A percentile compares a stretch with the other conserved stretches of the same genome.
Conservation (phyloP, 1,284 basidiomycete species). For the Mycosarcoma maydis region DNA sequence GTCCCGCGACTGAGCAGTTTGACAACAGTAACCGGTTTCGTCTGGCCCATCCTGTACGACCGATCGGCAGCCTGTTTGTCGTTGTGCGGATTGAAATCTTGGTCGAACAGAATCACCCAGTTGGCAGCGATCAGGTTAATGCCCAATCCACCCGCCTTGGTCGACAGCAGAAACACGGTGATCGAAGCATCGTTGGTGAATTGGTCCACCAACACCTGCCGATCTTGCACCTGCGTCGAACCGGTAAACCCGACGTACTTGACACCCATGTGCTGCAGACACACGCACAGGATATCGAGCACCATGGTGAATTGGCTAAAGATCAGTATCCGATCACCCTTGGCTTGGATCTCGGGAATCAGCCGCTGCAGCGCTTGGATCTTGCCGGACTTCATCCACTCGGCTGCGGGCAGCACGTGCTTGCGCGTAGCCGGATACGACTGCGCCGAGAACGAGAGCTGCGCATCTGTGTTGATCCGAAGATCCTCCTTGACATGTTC, state of each 20-base stretch:
- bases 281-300: constrained; percentile 79
- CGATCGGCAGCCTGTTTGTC: constrained; percentile 97
- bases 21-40: constrained; percentile 85
- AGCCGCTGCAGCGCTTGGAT: constrained; percentile 79
- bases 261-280: constrained; percentile 80
- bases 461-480: constrained; percentile 65
- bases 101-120: constrained; percentile 79
- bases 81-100: constrained; percentile 76
- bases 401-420: constrained; percentile 78
- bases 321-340: constrained; percentile 85
- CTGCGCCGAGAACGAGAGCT: constrained; percentile 54
- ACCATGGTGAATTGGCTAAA: constrained; percentile 78
- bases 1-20: constrained; percentile 91
- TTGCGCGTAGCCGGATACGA: constrained; percentile 69
- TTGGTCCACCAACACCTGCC: constrained; percentile 92
- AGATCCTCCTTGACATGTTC: constrained; percentile 64
- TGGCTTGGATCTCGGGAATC: constrained; percentile 76
- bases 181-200: constrained; percentile 95
- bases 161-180: constrained; percentile 90
- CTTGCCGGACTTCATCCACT: constrained; percentile 91
- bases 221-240: constrained; percentile 89
- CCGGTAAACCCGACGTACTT: constrained; percentile 91
- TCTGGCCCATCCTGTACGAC: constrained; percentile 97
- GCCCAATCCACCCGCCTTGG: constrained; percentile 81
- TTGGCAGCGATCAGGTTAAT: constrained; percentile 74